Base-by-base conservation (phyloP, 352 stramenopile genomes). In the Halophytophthora batemanensis region DNA sequence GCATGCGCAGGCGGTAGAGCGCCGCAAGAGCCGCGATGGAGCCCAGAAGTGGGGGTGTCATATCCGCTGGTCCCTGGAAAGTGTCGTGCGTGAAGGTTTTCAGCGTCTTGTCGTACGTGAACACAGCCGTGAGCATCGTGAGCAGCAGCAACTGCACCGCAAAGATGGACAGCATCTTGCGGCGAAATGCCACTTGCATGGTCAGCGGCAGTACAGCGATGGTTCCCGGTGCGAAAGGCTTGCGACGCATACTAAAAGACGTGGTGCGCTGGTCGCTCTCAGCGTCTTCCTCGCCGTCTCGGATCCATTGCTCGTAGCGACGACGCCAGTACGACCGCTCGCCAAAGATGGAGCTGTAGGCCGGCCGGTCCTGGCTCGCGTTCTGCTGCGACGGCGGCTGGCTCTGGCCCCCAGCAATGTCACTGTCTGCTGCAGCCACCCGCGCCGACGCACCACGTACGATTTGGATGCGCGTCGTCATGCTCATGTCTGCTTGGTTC, bases 101-200 rank as follows among this genome's bases (percentile, higher is more conserved):
- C 21, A 73, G 42, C 18, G 38, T 57, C 15, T 59, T 35, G 11
- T 74, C 44, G 21, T 66, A 69, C 6, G 64, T 73, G n/a, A 73
- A 41, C 15, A 55, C 28, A 13, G 55, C 61, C 41, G 61, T 59
- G 4, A 77, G 39, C n/a, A 53, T 48, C 6, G 71, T 73, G 3
- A 78, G 54, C 3, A 75, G 38, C 45, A 79, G 50, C 21, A 82
- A 40, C 35, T 82, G 71, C 21, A 73, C 18, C 23, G 66, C 66
- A 36, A 77, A 79, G 14, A 82, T 64, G 12, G 59, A 61, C 34
- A 82, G 34, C 58, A 82, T 72, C 28, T 77, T 79, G 21, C 63
- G 63, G 0, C 71, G 69, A 39, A 82, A 82, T 2, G 64, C 65
- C 18, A 74, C 61, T 37, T 78, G 71, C 53, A 78, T 65, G 2